A percentile compares a stretch with the other conserved stretches of the same genome.
These are phyloP conservation scores for Furcasterigmium sp. DNA, from an alignment of 2,329 filamentous ascomycete species.

Conservation along the genomic window DNA sequence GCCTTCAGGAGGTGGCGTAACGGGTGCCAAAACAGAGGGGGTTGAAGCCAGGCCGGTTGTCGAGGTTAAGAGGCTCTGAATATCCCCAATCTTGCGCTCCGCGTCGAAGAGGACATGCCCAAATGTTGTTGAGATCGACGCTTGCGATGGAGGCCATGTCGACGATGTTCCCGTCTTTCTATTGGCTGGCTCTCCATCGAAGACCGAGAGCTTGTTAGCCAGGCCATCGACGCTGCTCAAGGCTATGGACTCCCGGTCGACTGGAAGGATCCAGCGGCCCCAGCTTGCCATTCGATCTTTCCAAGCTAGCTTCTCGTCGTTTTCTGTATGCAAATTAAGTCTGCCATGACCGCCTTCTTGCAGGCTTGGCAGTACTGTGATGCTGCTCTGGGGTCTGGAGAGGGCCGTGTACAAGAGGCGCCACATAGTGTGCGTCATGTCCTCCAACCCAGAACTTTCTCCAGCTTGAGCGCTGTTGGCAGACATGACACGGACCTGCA, in stretches of 20 bases:
- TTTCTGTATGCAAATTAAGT: background rate
- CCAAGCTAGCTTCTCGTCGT: conserved; percentile 9
- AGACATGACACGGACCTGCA: background rate
- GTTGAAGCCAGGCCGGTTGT: background rate
- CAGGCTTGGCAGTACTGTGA: background rate
- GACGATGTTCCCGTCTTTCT: too few relatives aligned
- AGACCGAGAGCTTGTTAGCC: too few relatives aligned
- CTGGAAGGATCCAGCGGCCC: conserved; percentile 8
- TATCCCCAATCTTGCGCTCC: background rate
- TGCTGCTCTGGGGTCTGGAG: background rate
- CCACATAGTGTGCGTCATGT: conserved; percentile 10
- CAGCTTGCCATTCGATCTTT: conserved; percentile 7
- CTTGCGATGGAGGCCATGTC: background rate
- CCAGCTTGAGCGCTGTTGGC: conserved; percentile 7
- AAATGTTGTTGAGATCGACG: conserved; percentile 34
- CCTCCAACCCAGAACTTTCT: conserved; percentile 6
- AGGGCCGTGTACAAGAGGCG: conserved; percentile 9
- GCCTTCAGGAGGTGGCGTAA: conserved; percentile 40
- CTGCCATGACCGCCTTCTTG: background rate
- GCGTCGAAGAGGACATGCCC: conserved; percentile 43
- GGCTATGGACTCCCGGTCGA: background rate
- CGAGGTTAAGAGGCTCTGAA: background rate
- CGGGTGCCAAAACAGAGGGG: conserved; percentile 30
- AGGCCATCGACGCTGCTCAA: background rate
- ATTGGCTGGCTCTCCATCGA: too few relatives aligned